These are phyloP conservation scores for Flaveria linearis DNA, from an alignment of 129 eudicot genomes.

Conservation along the genomic window DNA sequence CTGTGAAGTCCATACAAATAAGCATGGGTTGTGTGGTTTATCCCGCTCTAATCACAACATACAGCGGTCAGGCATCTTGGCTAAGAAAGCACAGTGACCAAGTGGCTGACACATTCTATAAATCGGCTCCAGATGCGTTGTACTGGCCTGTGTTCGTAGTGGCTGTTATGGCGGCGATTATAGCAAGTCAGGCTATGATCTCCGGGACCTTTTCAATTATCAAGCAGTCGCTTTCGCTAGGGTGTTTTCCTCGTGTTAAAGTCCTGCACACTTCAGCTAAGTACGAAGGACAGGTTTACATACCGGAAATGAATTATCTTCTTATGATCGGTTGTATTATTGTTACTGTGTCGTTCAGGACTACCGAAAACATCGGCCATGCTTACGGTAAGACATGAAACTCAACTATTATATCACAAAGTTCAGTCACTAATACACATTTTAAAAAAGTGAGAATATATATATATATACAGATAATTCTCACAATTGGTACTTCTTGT, in stretches of 20 bases:
- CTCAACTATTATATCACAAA: no score
- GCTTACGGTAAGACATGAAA: conserved; percentile 60
- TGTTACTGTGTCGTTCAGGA: conserved; percentile 56
- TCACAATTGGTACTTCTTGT: no score
- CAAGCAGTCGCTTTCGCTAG: conserved; percentile 73
- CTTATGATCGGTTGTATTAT: conserved; percentile 66
- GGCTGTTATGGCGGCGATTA: conserved; percentile 75
- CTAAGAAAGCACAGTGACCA: conserved; percentile 40
- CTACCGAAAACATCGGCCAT: conserved; percentile 55
- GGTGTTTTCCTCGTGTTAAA: conserved; percentile 82
- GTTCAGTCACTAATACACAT: no score
- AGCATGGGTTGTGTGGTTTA: conserved; percentile 72
- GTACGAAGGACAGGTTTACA: conserved; percentile 64
- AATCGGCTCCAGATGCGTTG: conserved; percentile 54
- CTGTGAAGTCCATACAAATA: conserved; percentile 70
- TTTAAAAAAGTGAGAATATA: no score
- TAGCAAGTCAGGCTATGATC: conserved; percentile 87
- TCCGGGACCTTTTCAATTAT: conserved; percentile 79
- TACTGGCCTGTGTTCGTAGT: conserved; percentile 83
- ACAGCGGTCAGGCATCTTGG: conserved; percentile 67
- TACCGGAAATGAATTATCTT: conserved; percentile 68
- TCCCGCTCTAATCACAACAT: conserved; percentile 64
- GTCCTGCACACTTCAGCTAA: conserved; percentile 63
- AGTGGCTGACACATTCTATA: conserved; percentile 55
- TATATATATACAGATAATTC: no score